Evolutionary conservation across 2,329 filamentous ascomycete genomes (phyloP).

Genomic region (Didymosphaeria variabile): DNA sequence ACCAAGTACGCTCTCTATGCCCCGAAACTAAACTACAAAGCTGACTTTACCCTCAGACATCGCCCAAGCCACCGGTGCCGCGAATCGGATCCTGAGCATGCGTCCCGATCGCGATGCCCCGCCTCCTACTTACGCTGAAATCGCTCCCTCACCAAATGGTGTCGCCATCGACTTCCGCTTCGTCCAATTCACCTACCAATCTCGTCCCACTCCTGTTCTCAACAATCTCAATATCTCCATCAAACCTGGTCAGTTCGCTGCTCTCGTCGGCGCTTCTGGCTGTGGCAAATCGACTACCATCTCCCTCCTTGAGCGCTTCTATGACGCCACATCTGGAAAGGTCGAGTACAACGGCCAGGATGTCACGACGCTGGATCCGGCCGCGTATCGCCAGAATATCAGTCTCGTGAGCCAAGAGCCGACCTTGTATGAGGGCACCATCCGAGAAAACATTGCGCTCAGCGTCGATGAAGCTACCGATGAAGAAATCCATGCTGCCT

Average conservation of each 20-base stretch:
- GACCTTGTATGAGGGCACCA: slow-evolving; percentile 56
- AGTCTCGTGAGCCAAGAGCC: slow-evolving; percentile 59
- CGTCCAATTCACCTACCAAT: slow-evolving; percentile 93
- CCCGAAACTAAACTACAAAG: background rate
- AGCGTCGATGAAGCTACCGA: slow-evolving; percentile 43
- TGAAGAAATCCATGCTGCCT: slow-evolving; percentile 42
- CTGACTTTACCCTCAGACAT: slow-evolving; percentile 30
- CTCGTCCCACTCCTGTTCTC: slow-evolving; percentile 75
- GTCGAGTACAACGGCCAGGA: slow-evolving; percentile 64
- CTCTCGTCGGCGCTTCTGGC: slow-evolving; percentile 74
- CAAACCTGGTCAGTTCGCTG: slow-evolving; percentile 72
- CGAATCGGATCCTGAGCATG: slow-evolving; percentile 49
- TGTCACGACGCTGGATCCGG: slow-evolving; percentile 47
- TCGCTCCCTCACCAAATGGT: slow-evolving; percentile 23
- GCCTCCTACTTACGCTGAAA: slow-evolving; percentile 20
- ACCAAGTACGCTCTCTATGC: slow-evolving; percentile 47
- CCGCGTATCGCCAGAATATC: slow-evolving; percentile 53
- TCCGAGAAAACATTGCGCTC: slow-evolving; percentile 51
- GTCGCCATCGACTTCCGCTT: slow-evolving; percentile 82
- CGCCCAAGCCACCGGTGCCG: slow-evolving; percentile 47
- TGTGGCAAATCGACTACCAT: slow-evolving; percentile 79
- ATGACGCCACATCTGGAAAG: slow-evolving; percentile 70
- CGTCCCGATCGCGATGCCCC: slow-evolving; percentile 30
- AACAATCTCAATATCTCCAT: slow-evolving; percentile 57
- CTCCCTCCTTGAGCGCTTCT: slow-evolving; percentile 70